Evolutionary conservation across 2,329 filamentous ascomycete genomes (phyloP).

Genomic region (Pyrenophora seminiperda): DNA sequence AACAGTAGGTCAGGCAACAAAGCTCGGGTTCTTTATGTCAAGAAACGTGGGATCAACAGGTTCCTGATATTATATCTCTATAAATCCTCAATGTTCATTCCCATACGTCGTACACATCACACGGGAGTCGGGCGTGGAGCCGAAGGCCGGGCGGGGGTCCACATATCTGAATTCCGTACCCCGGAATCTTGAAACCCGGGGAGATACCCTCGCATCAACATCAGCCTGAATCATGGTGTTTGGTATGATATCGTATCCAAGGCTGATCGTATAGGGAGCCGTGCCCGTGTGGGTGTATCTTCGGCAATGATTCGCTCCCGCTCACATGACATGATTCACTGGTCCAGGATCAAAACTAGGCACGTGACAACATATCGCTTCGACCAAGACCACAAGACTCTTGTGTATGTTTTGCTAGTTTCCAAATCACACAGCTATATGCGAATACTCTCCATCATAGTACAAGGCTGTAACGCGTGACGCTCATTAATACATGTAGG

Average conservation of each 20-base stretch:
- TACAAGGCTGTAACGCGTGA: too few relatives aligned
- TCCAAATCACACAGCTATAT: too few relatives aligned
- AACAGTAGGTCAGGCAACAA: neutral
- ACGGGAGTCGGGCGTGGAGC: conserved; percentile 26
- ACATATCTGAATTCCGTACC: conserved; percentile 11
- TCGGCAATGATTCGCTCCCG: too few relatives aligned
- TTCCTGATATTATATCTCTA: neutral
- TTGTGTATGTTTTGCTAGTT: too few relatives aligned
- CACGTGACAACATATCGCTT: too few relatives aligned
- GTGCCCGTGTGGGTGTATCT: too few relatives aligned
- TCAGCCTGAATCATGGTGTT: conserved; percentile 1
- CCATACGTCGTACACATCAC: conserved; percentile 11
- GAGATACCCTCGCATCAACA: neutral
- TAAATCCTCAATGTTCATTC: neutral
- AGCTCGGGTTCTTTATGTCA: neutral
- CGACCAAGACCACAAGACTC: too few relatives aligned
- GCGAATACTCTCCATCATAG: too few relatives aligned
- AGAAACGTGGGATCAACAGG: neutral
- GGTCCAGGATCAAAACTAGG: too few relatives aligned
- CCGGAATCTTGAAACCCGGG: conserved; percentile 18
- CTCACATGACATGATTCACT: too few relatives aligned
- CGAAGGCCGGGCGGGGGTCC: conserved; percentile 28
- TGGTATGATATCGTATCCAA: too few relatives aligned
- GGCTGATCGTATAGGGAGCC: neutral
- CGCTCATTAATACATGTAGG: too few relatives aligned